A percentile compares a stretch with the other conserved stretches of the same genome.
These are phyloP conservation scores for Haplosporangium gracile DNA, from an alignment of 192 early-diverging fungal species.

Conservation along the genomic window DNA sequence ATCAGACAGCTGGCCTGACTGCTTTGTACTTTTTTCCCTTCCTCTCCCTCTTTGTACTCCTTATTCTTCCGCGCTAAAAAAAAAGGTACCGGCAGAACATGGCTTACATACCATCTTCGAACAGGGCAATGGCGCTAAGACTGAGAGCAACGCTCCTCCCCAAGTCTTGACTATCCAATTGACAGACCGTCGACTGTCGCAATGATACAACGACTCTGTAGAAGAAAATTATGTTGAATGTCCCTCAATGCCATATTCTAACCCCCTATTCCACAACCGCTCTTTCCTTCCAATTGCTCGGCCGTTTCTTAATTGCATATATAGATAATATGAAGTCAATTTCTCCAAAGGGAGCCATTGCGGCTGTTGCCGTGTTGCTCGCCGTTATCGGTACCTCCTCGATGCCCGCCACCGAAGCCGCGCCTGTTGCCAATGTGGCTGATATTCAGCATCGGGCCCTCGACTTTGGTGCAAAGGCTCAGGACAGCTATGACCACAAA, in stretches of 20 bases:
- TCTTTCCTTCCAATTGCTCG: not conserved
- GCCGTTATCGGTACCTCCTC: conserved; percentile 26
- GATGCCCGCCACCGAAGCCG: conserved; percentile 18
- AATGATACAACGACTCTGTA: not conserved
- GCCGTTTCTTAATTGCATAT: not conserved
- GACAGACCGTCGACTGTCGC: not conserved
- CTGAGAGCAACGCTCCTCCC: not conserved
- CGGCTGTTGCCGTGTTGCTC: conserved; percentile 25
- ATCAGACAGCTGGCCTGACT: conserved; percentile 54
- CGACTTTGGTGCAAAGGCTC: not conserved
- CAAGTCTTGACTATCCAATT: not conserved
- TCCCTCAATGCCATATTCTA: not conserved
- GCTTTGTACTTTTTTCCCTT: not conserved
- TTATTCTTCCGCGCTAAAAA: conserved; percentile 2
- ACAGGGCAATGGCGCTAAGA: not conserved
- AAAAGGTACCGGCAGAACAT: not conserved
- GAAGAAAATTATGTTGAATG: not conserved
- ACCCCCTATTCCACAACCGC: not conserved
- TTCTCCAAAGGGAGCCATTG: conserved; percentile 9
- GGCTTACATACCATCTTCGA: not conserved
- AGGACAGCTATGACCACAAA: not conserved
- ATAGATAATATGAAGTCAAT: conserved; percentile 30
- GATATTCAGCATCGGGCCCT: not conserved
- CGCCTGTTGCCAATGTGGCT: conserved; percentile 4
- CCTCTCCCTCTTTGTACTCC: not conserved